A percentile compares a stretch with the other conserved stretches of the same genome.
Evolutionary conservation across 1,284 basidiomycete genomes (phyloP).

Genomic region (Phellinidium pouzarii): DNA sequence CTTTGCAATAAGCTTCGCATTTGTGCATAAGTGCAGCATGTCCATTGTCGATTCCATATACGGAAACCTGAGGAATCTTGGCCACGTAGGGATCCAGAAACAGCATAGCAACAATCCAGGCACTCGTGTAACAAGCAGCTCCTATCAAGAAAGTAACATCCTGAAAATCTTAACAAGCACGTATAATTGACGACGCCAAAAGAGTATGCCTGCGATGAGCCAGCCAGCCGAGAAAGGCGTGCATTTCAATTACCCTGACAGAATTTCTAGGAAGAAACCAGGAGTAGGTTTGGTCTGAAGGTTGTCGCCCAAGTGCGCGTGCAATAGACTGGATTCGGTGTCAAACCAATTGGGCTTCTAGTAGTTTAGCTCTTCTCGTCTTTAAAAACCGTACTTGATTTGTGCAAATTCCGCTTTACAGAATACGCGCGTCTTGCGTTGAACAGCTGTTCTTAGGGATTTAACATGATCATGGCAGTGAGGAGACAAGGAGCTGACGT

Average conservation of each 20-base stretch:
- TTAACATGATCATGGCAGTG: too few species aligned
- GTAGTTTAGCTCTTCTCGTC: neutral
- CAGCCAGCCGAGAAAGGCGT: neutral
- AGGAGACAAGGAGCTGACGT: too few species aligned
- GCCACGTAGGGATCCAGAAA: neutral
- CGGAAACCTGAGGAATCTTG: constrained; percentile 9
- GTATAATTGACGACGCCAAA: neutral
- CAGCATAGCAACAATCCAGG: constrained; percentile 15
- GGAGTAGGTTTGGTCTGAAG: neutral
- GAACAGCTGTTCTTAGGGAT: too few species aligned
- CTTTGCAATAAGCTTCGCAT: constrained; percentile 4
- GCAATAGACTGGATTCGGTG: neutral
- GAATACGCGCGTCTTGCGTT: too few species aligned
- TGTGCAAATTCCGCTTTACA: too few species aligned
- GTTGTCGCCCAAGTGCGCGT: neutral
- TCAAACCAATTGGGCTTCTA: neutral
- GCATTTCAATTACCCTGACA: neutral
- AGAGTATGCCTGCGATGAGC: neutral
- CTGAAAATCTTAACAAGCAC: constrained; percentile 2
- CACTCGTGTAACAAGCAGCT: neutral
- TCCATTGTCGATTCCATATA: constrained; percentile 12
- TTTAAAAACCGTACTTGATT: too few species aligned
- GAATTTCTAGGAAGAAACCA: neutral
- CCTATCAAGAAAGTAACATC: constrained; percentile 12
- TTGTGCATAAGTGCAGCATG: constrained; percentile 6